Evolutionary conservation across 352 stramenopile species (phyloP), one percentile per base, ranked within the genome.

Genomic region (Saprolegnia parasitica): DNA sequence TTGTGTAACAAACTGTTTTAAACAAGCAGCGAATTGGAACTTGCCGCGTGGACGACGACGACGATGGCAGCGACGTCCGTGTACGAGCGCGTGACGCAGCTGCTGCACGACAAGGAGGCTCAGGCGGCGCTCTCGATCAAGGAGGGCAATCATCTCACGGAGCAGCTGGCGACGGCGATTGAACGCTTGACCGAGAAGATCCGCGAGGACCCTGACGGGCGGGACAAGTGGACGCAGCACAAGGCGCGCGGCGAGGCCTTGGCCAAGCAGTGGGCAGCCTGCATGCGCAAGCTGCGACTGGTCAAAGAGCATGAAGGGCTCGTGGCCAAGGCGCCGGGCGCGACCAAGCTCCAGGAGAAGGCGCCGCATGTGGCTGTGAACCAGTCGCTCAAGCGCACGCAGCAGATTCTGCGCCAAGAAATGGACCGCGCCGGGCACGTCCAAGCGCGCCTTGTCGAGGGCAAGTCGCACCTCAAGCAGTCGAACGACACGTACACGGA

Each of bases 351-450:
- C 21, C 24, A 21, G 11, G 52, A 45, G 46, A 70, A 70, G 52
- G 63, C 63, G 18, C 54, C 63, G n/a, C 63, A 70, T 47, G 63
- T 29, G n/a, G 63, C 54, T 24, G 63, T 70, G 5, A 52, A 70
- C 29, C 63, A 42, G 23, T 70, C 63, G 39, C 45, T 70, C 26
- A 24, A 46, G 39, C 63, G 63, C 9, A 70, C 63, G 37, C 54
- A 70, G 16, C 63, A 42, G 18, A 39, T 46, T 18, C 35, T 70
- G 32, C 16, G 16, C 13, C 29, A 13, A 24, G 42, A 70, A 57
- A 62, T 70, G 15, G 29, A 70, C 20, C 39, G 24, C 20, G 23
- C 63, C 37, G 63, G 11, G 16, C 29, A 47, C 0, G 46, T 70
- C 13, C 63, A 42, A 20, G 21, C n/a, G 24, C 49, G 63, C 21